phyloP scores from a whole-genome alignment of 192 early-diverging fungal species.

The Mortierella hygrophila region DNA sequence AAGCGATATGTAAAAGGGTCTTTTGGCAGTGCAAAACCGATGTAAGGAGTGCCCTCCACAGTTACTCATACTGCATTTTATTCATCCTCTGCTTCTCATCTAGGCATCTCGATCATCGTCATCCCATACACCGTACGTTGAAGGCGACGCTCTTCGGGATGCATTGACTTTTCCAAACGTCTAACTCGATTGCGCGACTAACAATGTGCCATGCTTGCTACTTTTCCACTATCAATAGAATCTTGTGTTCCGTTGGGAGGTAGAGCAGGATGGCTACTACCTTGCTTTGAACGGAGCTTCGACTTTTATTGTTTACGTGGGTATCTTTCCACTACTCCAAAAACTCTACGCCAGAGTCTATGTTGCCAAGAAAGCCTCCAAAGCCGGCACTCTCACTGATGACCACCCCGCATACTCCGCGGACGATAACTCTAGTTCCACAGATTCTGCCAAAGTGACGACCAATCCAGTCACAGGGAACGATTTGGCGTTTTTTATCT shows the following conservation, averaged over 20 bases:
- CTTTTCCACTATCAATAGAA: conserved; percentile 13
- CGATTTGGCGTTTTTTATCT: conserved; percentile 42
- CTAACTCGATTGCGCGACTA: background rate
- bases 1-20: background rate
- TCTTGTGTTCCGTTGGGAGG: conserved; percentile 29
- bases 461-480: background rate
- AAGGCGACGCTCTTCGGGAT: background rate
- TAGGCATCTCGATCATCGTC: conserved; percentile 9
- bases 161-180: background rate
- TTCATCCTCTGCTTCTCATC: background rate
- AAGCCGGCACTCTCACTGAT: background rate
- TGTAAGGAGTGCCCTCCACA: no score
- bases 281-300: conserved; percentile 9
- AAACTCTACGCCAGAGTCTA: conserved; percentile 17
- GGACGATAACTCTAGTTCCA: background rate
- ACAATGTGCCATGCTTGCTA: background rate
- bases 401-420: background rate
- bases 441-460: background rate
- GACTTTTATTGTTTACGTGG: conserved; percentile 29
- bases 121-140: conserved; percentile 47
- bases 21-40: no score
- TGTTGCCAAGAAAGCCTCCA: background rate
- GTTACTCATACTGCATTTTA: background rate
- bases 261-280: conserved; percentile 12
- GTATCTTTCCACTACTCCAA: conserved; percentile 32